Conservation (phyloP, 2,329 filamentous ascomycete species). For the Hansfordia pulvinata region DNA sequence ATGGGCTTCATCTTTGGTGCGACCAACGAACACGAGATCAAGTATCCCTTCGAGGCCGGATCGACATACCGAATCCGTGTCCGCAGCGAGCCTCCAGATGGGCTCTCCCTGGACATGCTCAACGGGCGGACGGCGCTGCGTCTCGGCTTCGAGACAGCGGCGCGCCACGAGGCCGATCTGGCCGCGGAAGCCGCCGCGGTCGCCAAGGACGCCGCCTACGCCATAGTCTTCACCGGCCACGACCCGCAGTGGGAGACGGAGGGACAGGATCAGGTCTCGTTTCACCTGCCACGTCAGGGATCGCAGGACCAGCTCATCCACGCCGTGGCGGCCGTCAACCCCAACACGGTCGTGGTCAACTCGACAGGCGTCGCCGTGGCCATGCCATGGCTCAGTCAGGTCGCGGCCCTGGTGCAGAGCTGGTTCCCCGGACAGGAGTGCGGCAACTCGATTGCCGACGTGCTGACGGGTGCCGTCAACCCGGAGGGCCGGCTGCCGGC, state of each 20-base stretch:
- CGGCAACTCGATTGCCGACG: constrained; percentile 54
- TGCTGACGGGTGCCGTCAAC: constrained; percentile 50
- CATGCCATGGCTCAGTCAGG: constrained; percentile 39
- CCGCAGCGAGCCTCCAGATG: constrained; percentile 14
- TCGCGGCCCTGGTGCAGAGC: constrained; percentile 49
- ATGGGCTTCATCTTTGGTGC: constrained; percentile 21
- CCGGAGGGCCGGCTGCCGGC: constrained; percentile 52
- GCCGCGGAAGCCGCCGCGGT: constrained; percentile 36
- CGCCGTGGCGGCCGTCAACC: constrained; percentile 40
- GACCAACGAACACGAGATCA: constrained; percentile 16
- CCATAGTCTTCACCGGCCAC: constrained; percentile 50
- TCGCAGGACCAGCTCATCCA: constrained; percentile 47
- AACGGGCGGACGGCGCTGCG: constrained; percentile 17
- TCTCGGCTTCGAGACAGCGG: constrained; percentile 17
- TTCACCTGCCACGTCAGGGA: constrained; percentile 50
- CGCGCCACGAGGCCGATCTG: constrained; percentile 20
- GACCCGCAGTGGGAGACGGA: constrained; percentile 35
- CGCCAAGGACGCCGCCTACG: constrained; percentile 46
- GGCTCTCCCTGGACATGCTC: constrained; percentile 14
- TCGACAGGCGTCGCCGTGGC: constrained; percentile 51
- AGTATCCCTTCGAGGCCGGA: constrained; percentile 13
- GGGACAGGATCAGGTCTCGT: constrained; percentile 58
- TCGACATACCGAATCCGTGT: constrained; percentile 17
- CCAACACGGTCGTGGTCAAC: constrained; percentile 46
- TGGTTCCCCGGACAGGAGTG: constrained; percentile 61